Base-by-base conservation (phyloP, 768 basidiomycete genomes). In the Coprinellus aureogranulatus region DNA sequence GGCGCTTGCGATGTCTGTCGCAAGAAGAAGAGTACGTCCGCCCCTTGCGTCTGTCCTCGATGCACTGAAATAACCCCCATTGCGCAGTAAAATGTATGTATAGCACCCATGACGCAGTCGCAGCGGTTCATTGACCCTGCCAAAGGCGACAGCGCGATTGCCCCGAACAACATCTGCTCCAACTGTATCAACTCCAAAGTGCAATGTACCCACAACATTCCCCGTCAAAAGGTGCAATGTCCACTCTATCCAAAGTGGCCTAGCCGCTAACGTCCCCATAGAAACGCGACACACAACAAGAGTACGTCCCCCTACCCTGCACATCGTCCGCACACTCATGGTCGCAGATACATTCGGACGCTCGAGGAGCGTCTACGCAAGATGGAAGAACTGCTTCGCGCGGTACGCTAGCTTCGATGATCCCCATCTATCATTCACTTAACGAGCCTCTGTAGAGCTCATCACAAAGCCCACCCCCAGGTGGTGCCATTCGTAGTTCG, bases 101-200 rank as follows among this genome's bases (percentile, higher is more conserved):
- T 26, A 4, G 12, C 12, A n/a, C 2, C 12, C 20, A 28, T 28
- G 14, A 12, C 22, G 42, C 23, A 4, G n/a, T 4, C 10, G 23
- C 34, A 34, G 34, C 8, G 34, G 34, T 14, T 22, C 16, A 46
- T 20, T 47, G 39, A 39, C 34, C 47, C 16, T 1, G 34, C 11
- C 41, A 18, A 45, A 84, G 84, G 84, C 59, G 83, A 89, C 59
- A 88, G 87, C 61, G 82, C 83, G 20, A 80, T 77, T 55, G 82
- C 79, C 78, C 79, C 79, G 4, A 72, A 74, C 2, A 81, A 80
- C 26, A 67, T 71, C 39, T 88, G 86, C 63, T 77, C 84, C 0
- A 86, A 85, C 60, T 88, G 86, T 62, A 72, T 75, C 0, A 62
- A 74, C 1, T 79, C 76, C 44, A 72, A 71, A 40, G 71, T 77